A percentile compares a stretch with the other conserved stretches of the same genome.
phyloP scores from a whole-genome alignment of 257 asterid species.

The Solanum stenotomum region DNA sequence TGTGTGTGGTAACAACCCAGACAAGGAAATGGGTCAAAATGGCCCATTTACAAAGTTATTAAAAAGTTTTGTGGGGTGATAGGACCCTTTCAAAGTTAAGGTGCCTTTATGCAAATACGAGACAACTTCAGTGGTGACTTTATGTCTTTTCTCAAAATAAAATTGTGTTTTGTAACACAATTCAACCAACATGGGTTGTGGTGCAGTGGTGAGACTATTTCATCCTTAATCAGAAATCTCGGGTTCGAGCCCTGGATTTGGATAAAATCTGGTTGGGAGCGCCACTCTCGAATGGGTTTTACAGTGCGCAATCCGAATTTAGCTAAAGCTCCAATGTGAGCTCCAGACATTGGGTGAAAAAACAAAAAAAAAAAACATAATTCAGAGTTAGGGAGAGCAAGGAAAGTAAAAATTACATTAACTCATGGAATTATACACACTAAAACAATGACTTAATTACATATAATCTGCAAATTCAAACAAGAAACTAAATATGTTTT shows the following conservation, averaged over 20 bases:
- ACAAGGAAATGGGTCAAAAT: no score
- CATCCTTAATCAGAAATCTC: neutral
- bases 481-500: neutral
- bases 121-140: no score
- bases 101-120: no score
- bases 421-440: neutral
- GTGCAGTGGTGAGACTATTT: neutral
- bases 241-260: accelerated
- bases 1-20: no score
- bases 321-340: neutral
- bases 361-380: neutral
- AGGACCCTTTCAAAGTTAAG: no score
- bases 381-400: neutral
- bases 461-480: neutral
- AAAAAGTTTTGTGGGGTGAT: no score
- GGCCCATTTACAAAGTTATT: no score
- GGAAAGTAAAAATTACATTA: neutral
- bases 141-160: no score
- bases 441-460: neutral
- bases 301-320: no score
- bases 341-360: neutral
- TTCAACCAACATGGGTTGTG: neutral
- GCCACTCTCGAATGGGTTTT: no score
- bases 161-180: neutral
- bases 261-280: no score